A percentile compares a stretch with the other conserved stretches of the same genome.
phyloP scores from a whole-genome alignment of 2,329 filamentous ascomycete species.

The Penicillium sp. region DNA sequence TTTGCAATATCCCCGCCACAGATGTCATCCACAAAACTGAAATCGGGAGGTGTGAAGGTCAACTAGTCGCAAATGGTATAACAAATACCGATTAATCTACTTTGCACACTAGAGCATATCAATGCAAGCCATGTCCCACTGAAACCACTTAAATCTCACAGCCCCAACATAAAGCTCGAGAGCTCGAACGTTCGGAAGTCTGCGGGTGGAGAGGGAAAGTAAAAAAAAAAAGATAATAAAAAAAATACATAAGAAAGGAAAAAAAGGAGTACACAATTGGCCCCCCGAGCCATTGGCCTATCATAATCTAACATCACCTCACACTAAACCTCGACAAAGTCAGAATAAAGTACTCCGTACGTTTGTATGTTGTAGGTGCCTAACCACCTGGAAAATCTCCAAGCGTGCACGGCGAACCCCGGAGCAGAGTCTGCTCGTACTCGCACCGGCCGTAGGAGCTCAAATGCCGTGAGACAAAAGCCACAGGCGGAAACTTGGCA shows the following conservation, averaged over 20 bases:
- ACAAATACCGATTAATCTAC: neutral
- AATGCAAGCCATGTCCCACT: neutral
- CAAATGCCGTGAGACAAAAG: constrained; percentile 7
- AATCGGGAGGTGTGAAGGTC: neutral
- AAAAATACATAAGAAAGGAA: neutral
- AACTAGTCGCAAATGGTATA: neutral
- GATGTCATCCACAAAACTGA: constrained; percentile 1
- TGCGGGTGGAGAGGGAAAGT: neutral
- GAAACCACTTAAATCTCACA: constrained; percentile 3
- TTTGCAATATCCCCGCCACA: constrained; percentile 3
- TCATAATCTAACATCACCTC: neutral
- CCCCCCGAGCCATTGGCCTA: constrained; percentile 2
- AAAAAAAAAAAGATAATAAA: neutral
- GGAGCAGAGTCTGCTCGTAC: neutral
- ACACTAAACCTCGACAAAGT: neutral
- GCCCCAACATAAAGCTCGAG: neutral
- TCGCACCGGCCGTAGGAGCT: no score
- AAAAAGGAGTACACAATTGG: neutral
- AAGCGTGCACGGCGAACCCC: neutral
- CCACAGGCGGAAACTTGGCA: constrained; percentile 1
- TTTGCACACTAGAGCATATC: neutral
- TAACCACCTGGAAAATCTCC: no score
- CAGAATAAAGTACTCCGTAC: neutral
- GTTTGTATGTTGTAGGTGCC: neutral
- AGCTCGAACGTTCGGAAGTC: neutral